phyloP scores from a whole-genome alignment of 495 filamentous ascomycete species.

The Neurospora hispaniola region DNA sequence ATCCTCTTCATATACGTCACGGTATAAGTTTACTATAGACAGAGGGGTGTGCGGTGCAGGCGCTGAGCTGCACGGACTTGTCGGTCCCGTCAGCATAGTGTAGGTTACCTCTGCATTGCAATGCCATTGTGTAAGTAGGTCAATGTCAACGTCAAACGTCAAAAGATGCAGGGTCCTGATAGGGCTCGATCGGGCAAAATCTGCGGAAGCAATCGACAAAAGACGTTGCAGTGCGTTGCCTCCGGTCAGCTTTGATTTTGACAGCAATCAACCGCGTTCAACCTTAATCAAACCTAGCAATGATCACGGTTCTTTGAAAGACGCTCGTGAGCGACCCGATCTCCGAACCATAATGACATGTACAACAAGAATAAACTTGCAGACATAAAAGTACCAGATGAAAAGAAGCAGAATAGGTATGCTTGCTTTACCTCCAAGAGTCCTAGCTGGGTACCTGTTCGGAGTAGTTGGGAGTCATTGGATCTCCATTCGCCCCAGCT shows the following conservation, averaged over 20 bases:
- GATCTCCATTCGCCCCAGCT: background rate
- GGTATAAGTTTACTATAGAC: no score
- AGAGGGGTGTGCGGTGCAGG: no score
- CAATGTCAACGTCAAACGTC: background rate
- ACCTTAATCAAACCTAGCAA: background rate
- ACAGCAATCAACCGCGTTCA: background rate
- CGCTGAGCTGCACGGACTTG: no score
- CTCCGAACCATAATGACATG: background rate
- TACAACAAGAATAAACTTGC: background rate
- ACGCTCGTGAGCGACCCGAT: background rate
- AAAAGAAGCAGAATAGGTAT: background rate
- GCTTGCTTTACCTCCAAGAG: background rate
- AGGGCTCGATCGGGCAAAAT: background rate
- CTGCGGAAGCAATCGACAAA: background rate
- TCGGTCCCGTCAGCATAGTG: no score
- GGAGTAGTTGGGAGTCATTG: background rate
- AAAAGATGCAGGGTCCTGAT: background rate
- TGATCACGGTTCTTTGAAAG: background rate
- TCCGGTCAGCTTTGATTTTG: background rate
- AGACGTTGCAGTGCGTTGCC: background rate
- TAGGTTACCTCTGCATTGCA: background rate
- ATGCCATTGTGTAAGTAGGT: background rate
- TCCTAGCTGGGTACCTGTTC: background rate
- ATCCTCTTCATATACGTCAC: no score
- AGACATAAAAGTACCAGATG: background rate